Base-by-base conservation (phyloP, 352 stramenopile species). In the Aphanomyces stellatus region DNA sequence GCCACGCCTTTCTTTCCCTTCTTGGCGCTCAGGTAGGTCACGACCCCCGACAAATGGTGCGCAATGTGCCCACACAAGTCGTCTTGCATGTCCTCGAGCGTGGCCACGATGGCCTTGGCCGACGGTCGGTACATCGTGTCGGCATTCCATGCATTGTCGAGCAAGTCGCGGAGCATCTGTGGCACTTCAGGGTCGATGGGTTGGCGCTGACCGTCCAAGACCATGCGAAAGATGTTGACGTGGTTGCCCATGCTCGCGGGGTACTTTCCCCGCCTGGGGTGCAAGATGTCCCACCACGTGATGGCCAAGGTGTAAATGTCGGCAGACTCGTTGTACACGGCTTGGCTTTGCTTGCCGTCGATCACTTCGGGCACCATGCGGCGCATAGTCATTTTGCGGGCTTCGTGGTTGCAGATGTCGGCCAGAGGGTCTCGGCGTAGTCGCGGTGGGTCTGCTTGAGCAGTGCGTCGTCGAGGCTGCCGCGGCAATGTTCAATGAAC, bases 401-500 rank as follows among this genome's bases (percentile, higher is more conserved):
- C 22, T 19, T 49, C 41, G 25, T 65, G 30, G 25, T 27, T 4
- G n/a, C n/a, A n/a, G 35, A 55, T 7, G 34, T 65, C 57, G 10
- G 22, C 6, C 87, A 72, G 62, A 88, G 72, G 34, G 87, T 74
- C 68, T 85, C 48, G 11, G 48, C 28, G 8, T 71, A 41, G 22
- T 60, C 31, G 19, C 4, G 35, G 19, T 41, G 41, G 30, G 55
- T 3, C n/a, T n/a, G n/a, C 34, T 60, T 40, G 28, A 42, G 53
- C 59, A 56, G 62, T 66, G 46, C 62, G 13, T 85, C 73, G 1
- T 78, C 70, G 3, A 94, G 65, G 17, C 74, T 85, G 7, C 83
- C 83, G 37, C 81, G 74, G 60, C 86, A 93, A 2, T 90, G 73
- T 69, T 95, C 86, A 1, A n/a, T 78, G 86, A 0, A 91, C 76